These are phyloP conservation scores for Penicillium sp. DNA, from an alignment of 2,329 filamentous ascomycete species.

Conservation along the genomic window DNA sequence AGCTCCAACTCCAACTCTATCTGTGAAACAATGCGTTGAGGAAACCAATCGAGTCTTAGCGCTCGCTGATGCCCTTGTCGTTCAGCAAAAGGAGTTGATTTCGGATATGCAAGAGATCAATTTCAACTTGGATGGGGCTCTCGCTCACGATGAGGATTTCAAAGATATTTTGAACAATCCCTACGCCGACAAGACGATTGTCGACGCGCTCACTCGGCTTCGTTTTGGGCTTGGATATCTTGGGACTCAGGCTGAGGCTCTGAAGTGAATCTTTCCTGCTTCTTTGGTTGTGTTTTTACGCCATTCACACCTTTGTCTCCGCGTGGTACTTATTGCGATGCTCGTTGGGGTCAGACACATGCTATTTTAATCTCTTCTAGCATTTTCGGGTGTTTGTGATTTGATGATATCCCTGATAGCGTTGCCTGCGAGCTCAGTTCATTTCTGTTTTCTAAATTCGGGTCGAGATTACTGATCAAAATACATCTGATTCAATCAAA, in stretches of 20 bases:
- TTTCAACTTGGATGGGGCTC: neutral
- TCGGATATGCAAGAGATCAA: neutral
- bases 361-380: neutral
- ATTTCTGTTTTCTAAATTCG: neutral
- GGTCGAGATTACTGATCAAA: too few relatives aligned
- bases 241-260: neutral
- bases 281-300: too few relatives aligned
- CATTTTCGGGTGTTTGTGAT: neutral
- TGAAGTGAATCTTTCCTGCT: too few relatives aligned
- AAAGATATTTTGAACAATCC: neutral
- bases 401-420: neutral
- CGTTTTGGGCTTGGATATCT: neutral
- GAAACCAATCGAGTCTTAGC: neutral
- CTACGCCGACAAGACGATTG: neutral
- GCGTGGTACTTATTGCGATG: neutral
- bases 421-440: neutral
- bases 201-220: neutral
- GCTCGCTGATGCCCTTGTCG: neutral
- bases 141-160: neutral
- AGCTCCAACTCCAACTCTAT: neutral
- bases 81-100: neutral
- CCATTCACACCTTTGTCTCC: too few relatives aligned
- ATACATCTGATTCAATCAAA: too few relatives aligned
- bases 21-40: neutral
- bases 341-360: neutral